phyloP scores from a whole-genome alignment of 768 basidiomycete genomes.

The Pisolithus albus region DNA sequence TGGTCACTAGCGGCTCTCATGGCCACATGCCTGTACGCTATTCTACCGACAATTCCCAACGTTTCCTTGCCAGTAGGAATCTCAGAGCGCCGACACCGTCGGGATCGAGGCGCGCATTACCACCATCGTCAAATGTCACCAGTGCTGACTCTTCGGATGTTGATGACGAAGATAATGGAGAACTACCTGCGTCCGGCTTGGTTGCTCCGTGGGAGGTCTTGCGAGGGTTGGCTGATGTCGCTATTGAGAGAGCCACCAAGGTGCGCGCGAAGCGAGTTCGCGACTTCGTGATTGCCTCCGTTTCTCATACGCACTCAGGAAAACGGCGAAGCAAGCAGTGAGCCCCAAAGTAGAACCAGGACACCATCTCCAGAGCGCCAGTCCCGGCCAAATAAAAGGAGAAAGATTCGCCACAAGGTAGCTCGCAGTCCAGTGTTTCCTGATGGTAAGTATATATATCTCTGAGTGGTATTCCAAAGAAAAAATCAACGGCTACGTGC shows the following conservation, averaged over 20 bases:
- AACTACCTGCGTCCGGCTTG: conserved; percentile 72
- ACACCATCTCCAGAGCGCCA: conserved; percentile 69
- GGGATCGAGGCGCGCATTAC: conserved; percentile 54
- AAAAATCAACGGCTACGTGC: conserved; percentile 3
- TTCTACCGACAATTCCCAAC: conserved; percentile 35
- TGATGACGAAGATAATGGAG: conserved; percentile 79
- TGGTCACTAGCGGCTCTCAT: conserved; percentile 39
- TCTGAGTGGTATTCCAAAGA: neutral
- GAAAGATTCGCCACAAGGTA: conserved; percentile 60
- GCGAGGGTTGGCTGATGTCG: conserved; percentile 73
- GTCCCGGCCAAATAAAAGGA: conserved; percentile 60
- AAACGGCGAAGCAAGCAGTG: conserved; percentile 64
- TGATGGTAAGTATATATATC: conserved; percentile 48
- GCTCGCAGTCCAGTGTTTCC: conserved; percentile 60
- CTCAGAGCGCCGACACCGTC: conserved; percentile 26
- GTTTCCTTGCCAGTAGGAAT: conserved; percentile 23
- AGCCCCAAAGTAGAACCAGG: conserved; percentile 67
- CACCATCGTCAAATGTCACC: conserved; percentile 58
- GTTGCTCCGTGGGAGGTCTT: conserved; percentile 86
- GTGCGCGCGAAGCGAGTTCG: conserved; percentile 29
- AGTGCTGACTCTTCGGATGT: conserved; percentile 78
- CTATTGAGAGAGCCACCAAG: conserved; percentile 72
- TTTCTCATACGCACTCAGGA: conserved; percentile 39
- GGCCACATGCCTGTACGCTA: conserved; percentile 55
- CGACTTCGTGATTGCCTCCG: conserved; percentile 1